These are phyloP conservation scores for Martensiomyces pterosporus DNA, from an alignment of 192 early-diverging fungal species.

Conservation along the genomic window DNA sequence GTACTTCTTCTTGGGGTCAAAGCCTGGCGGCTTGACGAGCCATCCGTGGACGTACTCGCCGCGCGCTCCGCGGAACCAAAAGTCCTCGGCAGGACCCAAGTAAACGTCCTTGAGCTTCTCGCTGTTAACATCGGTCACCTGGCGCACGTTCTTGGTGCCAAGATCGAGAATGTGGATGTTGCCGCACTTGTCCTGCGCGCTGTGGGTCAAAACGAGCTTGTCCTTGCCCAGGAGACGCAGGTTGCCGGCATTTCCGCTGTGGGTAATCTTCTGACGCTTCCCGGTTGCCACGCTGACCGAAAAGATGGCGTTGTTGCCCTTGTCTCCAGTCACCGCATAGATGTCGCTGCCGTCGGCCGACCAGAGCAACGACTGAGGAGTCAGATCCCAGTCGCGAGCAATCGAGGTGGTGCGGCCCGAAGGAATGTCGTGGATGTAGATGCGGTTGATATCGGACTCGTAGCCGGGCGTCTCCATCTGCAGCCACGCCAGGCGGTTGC, in stretches of 20 bases:
- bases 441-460: conserved; percentile 69
- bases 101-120: conserved; percentile 40
- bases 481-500: conserved; percentile 65
- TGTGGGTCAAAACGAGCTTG: conserved; percentile 36
- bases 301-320: conserved; percentile 53
- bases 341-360: conserved; percentile 54
- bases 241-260: conserved; percentile 4
- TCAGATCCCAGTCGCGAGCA: conserved; percentile 52
- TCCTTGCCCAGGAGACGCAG: conserved; percentile 12
- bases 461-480: conserved; percentile 73
- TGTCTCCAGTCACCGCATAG: conserved; percentile 59
- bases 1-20: conserved; percentile 55
- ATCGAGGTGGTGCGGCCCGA: conserved; percentile 9
- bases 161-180: conserved; percentile 34
- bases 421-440: conserved; percentile 50
- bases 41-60: conserved; percentile 52
- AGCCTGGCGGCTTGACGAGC: conserved; percentile 59
- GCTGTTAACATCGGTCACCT: conserved; percentile 49
- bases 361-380: conserved; percentile 57
- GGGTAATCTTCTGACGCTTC: conserved; percentile 32
- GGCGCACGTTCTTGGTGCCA: conserved; percentile 24
- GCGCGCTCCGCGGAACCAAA: conserved; percentile 65
- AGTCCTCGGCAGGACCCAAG: conserved; percentile 56
- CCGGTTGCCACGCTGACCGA: conserved; percentile 30
- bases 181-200: conserved; percentile 38